Evolutionary conservation across 306 rosid species (phyloP), one percentile per base, ranked within the genome.

Genomic region (Malus fusca): DNA sequence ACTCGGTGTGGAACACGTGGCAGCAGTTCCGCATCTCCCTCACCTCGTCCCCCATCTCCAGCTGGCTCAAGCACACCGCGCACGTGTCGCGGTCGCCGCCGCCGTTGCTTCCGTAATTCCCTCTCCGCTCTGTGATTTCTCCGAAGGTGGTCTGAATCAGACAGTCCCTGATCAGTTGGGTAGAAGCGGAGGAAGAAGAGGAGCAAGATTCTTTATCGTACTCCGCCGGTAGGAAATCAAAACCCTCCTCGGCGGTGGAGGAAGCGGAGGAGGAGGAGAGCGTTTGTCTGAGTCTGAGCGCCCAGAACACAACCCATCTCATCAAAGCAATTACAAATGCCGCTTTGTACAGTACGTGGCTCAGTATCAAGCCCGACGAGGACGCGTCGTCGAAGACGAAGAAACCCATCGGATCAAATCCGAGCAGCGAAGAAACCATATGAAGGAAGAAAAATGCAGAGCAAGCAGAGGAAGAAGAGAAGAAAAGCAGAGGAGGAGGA

Each of bases 1-100:
- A 92, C 44, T 92, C 97, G 11, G 78, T 82, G 73, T 92, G 97
- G 79, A 90, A 92, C 4, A 90, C 89, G 52, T 90, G 96, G 83
- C 86, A 81, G 70, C 97, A 92, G 74, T 92, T 90, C 83, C 89
- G 60, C 9, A 92, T 78, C 51, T 90, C 97, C 63, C 96, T 78
- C 5, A 92, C 93, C 68, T 90, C 89, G 48, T 92, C 96, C 59
- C 71, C 69, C 79, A 25, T 46, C 48, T 53, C 82, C 19, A 92
- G 17, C 48, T 79, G 84, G 81, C 76, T 85, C 87, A 92, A 35
- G 81, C 97, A 92, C 28, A 92, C 96, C 0, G 93, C 92, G 81
- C 97, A 92, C 0, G 93, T 84, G 74, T 89, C 90, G 58, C 82
- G 67, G 3, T 59, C 59, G 42, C 84, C 11, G 68, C 58, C 53